Conservation (phyloP, 208 protist species). For the Tritrichomonas musculus region DNA sequence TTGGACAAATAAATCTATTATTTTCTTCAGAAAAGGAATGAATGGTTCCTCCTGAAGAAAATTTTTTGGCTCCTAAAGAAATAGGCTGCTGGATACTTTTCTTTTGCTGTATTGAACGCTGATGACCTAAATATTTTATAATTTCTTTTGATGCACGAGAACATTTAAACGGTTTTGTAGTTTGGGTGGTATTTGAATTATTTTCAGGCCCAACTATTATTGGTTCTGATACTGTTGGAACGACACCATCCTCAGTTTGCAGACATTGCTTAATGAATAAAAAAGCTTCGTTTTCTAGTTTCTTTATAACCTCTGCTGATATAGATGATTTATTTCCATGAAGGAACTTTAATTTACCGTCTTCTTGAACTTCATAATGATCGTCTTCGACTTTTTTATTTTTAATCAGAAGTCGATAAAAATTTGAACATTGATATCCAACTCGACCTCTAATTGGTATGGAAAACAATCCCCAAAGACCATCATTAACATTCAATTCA, state of each 20-base stretch:
- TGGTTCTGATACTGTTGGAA: neutral
- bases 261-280: neutral
- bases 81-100: neutral
- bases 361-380: neutral
- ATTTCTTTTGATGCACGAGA: neutral
- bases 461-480: constrained; percentile 14
- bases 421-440: constrained; percentile 20
- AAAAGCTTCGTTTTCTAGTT: constrained; percentile 24
- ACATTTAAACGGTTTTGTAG: neutral
- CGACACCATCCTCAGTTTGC: neutral
- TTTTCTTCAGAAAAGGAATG: neutral
- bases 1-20: neutral
- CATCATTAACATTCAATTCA: neutral
- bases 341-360: neutral
- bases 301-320: neutral
- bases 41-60: neutral
- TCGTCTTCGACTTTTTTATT: neutral
- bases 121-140: neutral
- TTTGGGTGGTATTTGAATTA: neutral
- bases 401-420: neutral
- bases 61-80: neutral
- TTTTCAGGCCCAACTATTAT: neutral
- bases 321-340: neutral
- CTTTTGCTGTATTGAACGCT: neutral
- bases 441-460: neutral